A percentile compares a stretch with the other conserved stretches of the same genome.
Evolutionary conservation across 2,329 filamentous ascomycete genomes (phyloP).

Genomic region (Monilinia laxa): DNA sequence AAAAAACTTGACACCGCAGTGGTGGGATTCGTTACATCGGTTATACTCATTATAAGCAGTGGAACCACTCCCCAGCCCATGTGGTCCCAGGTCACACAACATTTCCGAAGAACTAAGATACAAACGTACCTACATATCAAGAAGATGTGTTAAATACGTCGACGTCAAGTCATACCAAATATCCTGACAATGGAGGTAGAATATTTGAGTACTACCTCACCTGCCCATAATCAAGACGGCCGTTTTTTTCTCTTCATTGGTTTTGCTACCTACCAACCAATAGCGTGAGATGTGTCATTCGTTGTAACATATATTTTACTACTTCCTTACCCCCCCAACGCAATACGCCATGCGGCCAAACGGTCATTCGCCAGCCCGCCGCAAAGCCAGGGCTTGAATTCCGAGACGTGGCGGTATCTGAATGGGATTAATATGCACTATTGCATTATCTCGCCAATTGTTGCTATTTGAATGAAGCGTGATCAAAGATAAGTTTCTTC

Average conservation of each 20-base stretch:
- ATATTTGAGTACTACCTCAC: not conserved
- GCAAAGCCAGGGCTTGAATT: not conserved
- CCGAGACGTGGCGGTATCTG: conserved; percentile 3
- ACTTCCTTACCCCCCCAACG: too few relatives aligned
- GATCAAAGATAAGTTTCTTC: not conserved
- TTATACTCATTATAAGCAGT: not conserved
- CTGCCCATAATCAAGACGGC: not conserved
- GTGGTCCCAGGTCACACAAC: not conserved
- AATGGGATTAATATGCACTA: not conserved
- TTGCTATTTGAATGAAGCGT: not conserved
- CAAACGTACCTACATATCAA: not conserved
- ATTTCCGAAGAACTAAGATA: not conserved
- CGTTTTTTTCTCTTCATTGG: not conserved
- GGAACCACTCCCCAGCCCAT: not conserved
- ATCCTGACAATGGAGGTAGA: not conserved
- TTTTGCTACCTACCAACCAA: not conserved
- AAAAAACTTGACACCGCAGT: too few relatives aligned
- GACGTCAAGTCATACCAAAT: not conserved
- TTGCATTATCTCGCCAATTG: not conserved
- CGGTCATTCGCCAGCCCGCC: not conserved
- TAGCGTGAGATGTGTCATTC: conserved; percentile 4
- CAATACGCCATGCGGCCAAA: not conserved
- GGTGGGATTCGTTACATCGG: not conserved
- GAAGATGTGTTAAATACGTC: not conserved
- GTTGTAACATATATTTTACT: not conserved